A percentile compares a stretch with the other conserved stretches of the same genome.
phyloP scores from a whole-genome alignment of 177 flowering plant species.

The Telopea speciosissima region DNA sequence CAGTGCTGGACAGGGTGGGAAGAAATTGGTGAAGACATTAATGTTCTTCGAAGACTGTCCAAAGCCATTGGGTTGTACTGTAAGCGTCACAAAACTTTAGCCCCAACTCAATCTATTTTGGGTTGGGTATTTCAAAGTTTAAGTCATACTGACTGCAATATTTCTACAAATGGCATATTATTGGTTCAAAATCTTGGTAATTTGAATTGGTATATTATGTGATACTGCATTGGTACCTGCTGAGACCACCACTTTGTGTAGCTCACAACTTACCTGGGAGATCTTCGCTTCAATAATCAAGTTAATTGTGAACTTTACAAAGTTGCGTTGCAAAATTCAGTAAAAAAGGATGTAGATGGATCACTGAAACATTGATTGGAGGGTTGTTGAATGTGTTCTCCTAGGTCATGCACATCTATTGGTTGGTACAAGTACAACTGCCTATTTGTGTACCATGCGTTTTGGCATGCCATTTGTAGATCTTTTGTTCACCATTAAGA shows the following conservation, averaged over 20 bases:
- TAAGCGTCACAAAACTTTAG: constrained; percentile 34
- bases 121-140: not conserved
- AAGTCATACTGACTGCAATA: not conserved
- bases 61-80: constrained; percentile 93
- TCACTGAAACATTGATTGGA: not conserved
- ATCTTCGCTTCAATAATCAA: not conserved
- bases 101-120: not conserved
- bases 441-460: not conserved
- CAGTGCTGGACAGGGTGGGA: constrained; percentile 69
- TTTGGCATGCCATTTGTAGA: not conserved
- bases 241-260: not conserved
- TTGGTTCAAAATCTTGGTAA: too few species aligned
- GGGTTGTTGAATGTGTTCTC: not conserved
- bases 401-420: not conserved
- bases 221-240: not conserved
- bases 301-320: not conserved
- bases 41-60: constrained; percentile 99
- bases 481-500: too few species aligned
- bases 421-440: not conserved
- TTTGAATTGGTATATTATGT: not conserved
- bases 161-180: not conserved
- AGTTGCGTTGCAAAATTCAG: not conserved
- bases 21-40: constrained; percentile 71
- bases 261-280: not conserved
- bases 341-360: not conserved